Base-by-base conservation (phyloP, 257 asterid species). In the Marsdenia floribunda region DNA sequence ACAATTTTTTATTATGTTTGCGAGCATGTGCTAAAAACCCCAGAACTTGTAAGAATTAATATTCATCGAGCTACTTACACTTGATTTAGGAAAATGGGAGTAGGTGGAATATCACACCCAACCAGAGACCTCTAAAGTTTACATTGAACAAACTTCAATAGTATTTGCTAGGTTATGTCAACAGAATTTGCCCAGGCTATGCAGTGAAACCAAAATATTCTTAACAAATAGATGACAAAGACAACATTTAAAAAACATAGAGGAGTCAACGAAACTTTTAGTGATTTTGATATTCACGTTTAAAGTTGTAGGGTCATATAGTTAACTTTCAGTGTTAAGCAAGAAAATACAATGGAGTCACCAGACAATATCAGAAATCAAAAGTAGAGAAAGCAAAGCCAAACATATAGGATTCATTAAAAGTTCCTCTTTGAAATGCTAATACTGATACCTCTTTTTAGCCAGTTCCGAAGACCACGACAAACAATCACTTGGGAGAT, bases 371-470 rank as follows among this genome's bases (percentile, higher is more conserved):
- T 22, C 63, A 47, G 44, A 49, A 75, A 63, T 10, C 54, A 71
- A 59, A 44, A 70, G 54, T 49, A 3, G 52, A 77, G 73, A 46
- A 58, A 24, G 52, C 18, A 0, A 40, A 70, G 37, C 52, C n/a
- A 71, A 81, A 93, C 97, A 87, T 85, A 93, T 97, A 76, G 98
- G 98, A 84, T 90, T 91, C 96, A 91, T 89, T 83, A 93, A 77
- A 73, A 93, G 90, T 80, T 93, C 98, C 73, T 93, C 98, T 82
- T 93, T 91, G 82, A 93, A 93, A 47, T 87, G 87, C 73, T 83
- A 81, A 80, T 93, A 93, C 75, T 93, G 97, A 73, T 96, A 85
- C 80, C 96, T 87, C 86, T 90, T 93, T 80, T 90, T 93, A 72
- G 88, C 84, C 86, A 90, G 78, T 82, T 93, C 98, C 26, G 89